phyloP scores from a whole-genome alignment of 2,329 filamentous ascomycete genomes.

The Apiospora koreana region DNA sequence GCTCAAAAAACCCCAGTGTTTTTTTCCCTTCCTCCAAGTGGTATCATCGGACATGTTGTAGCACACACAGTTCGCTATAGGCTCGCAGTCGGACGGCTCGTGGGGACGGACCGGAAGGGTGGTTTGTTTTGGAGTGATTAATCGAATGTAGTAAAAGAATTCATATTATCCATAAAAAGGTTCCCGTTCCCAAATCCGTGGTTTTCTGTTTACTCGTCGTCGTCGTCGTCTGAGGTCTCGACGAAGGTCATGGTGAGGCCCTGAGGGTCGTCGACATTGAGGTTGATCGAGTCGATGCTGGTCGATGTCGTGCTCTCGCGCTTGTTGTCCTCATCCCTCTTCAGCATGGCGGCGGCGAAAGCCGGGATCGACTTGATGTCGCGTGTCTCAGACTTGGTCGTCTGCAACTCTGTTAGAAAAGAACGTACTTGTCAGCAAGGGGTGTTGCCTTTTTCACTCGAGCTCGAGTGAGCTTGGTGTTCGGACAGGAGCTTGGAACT shows the following conservation, averaged over 20 bases:
- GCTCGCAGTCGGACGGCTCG: neutral
- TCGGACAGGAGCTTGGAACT: conserved; percentile 24
- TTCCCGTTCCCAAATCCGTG: neutral
- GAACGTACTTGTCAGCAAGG: conserved; percentile 22
- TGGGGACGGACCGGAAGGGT: neutral
- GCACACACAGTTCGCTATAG: neutral
- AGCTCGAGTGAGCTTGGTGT: neutral
- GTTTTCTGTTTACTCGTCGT: conserved; percentile 20
- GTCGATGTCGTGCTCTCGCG: conserved; percentile 23
- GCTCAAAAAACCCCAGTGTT: neutral
- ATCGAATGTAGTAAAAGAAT: conserved; percentile 11
- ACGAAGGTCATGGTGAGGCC: conserved; percentile 50
- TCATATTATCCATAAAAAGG: conserved; percentile 1
- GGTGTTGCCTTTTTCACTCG: conserved; percentile 7
- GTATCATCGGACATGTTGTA: conserved; percentile 8
- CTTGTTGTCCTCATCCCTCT: conserved; percentile 24
- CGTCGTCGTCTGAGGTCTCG: conserved; percentile 38
- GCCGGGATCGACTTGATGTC: conserved; percentile 25
- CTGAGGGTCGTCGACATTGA: conserved; percentile 45
- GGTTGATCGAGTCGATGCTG: conserved; percentile 43
- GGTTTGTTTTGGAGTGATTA: neutral
- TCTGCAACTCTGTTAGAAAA: conserved; percentile 27
- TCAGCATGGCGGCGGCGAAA: conserved; percentile 20
- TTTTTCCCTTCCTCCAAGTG: neutral
- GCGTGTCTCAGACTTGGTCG: conserved; percentile 27